A percentile compares a stretch with the other conserved stretches of the same genome.
Conservation (phyloP, 2,329 filamentous ascomycete species). For the Hypomyces rosellus region DNA sequence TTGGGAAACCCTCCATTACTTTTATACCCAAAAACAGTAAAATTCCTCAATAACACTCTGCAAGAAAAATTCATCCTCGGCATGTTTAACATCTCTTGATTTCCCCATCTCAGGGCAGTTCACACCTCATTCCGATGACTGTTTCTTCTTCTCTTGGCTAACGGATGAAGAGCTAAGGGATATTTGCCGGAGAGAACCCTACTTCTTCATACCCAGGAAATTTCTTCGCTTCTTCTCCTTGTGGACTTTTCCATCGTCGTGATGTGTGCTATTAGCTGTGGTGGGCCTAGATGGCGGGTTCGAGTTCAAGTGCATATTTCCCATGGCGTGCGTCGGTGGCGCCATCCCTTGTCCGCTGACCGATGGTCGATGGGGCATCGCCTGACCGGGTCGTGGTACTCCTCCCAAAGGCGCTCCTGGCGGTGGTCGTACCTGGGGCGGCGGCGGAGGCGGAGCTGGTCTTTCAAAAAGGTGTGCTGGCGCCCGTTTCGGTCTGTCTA, state of each 20-base stretch:
- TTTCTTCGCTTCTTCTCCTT: constrained; percentile 59
- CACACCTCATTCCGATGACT: neutral
- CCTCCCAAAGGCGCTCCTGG: constrained; percentile 8
- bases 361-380: constrained; percentile 12
- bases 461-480: constrained; percentile 83
- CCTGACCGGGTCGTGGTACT: constrained; percentile 14
- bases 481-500: constrained; percentile 71
- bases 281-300: constrained; percentile 8
- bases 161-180: constrained; percentile 7
- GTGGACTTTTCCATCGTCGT: constrained; percentile 35
- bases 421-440: constrained; percentile 20
- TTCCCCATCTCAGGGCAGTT: too few relatives aligned
- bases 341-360: neutral
- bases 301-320: constrained; percentile 44
- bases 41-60: too few relatives aligned
- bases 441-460: constrained; percentile 46
- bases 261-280: constrained; percentile 13
- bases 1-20: too few relatives aligned
- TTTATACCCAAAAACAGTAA: too few relatives aligned
- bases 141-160: constrained; percentile 1
- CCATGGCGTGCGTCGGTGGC: constrained; percentile 51
- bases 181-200: constrained; percentile 25
- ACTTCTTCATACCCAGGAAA: constrained; percentile 55
- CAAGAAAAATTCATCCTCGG: too few relatives aligned
- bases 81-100: too few relatives aligned